These are phyloP conservation scores for Leccinum disarticulatum DNA, from an alignment of 768 basidiomycete species.

Conservation along the genomic window DNA sequence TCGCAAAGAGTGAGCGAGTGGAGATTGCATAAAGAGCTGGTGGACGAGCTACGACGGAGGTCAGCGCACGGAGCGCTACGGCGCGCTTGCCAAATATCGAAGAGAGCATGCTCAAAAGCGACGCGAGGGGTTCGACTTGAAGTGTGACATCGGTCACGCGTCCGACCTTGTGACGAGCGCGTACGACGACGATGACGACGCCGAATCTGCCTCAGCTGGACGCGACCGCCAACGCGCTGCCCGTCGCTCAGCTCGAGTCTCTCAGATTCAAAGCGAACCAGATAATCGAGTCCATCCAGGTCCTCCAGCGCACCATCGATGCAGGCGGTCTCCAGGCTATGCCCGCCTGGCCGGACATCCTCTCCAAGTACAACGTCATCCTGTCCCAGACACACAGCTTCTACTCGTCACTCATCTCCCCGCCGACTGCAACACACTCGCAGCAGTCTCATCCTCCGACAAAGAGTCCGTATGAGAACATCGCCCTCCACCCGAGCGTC, in stretches of 20 bases:
- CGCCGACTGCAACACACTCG: conserved; percentile 26
- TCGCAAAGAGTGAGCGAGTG: conserved; percentile 26
- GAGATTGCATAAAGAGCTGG: conserved; percentile 7
- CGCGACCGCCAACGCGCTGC: conserved; percentile 42
- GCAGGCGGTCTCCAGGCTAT: conserved; percentile 55
- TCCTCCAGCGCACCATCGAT: conserved; percentile 63
- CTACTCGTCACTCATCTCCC: conserved; percentile 56
- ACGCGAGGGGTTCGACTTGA: background rate
- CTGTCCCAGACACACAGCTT: conserved; percentile 82
- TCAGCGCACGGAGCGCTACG: background rate
- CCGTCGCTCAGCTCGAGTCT: conserved; percentile 72
- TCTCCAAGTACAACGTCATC: conserved; percentile 83
- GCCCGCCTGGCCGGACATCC: conserved; percentile 83
- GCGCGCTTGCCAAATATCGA: conserved; percentile 17
- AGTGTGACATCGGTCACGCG: conserved; percentile 17
- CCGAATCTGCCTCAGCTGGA: background rate
- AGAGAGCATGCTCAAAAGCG: conserved; percentile 8
- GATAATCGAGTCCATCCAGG: conserved; percentile 74
- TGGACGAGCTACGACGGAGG: background rate
- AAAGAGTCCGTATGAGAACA: conserved; percentile 52
- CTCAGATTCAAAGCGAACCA: conserved; percentile 74
- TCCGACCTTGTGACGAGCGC: conserved; percentile 6
- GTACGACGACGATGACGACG: conserved; percentile 1
- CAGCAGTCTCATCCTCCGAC: conserved; percentile 13
- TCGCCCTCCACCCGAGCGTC: conserved; percentile 64